phyloP scores from a whole-genome alignment of 2,329 filamentous ascomycete species.

The Fusarium sp. region DNA sequence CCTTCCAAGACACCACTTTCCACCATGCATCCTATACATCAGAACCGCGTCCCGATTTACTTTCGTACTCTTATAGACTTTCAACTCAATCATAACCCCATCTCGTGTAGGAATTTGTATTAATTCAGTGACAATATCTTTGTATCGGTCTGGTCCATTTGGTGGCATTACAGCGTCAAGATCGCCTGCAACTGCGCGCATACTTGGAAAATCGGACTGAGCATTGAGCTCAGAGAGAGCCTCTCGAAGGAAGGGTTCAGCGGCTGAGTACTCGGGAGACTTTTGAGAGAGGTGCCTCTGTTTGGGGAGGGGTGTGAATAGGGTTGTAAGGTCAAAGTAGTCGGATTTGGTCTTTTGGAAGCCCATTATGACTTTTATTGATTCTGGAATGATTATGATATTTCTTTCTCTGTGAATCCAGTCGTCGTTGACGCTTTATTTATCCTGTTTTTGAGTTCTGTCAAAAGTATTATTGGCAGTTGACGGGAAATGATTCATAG shows the following conservation, averaged over 20 bases:
- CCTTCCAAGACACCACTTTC: slow-evolving; percentile 39
- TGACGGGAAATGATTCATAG: slow-evolving; percentile 17
- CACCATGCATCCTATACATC: slow-evolving; percentile 44
- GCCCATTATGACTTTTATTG: slow-evolving; percentile 14
- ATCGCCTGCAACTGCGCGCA: slow-evolving; percentile 12
- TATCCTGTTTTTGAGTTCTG: neutral
- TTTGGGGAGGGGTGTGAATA: slow-evolving; percentile 32
- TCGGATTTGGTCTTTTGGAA: slow-evolving; percentile 19
- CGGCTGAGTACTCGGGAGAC: slow-evolving; percentile 9
- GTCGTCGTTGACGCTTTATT: neutral
- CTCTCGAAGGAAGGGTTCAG: slow-evolving; percentile 1
- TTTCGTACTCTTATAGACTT: slow-evolving; percentile 33
- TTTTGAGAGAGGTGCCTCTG: slow-evolving; percentile 37
- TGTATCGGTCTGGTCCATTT: slow-evolving; percentile 30
- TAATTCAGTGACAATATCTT: slow-evolving; percentile 25
- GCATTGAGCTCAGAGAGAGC: neutral
- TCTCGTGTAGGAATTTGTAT: slow-evolving; percentile 33
- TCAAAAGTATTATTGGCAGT: too few relatives aligned
- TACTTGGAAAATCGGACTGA: slow-evolving; percentile 2
- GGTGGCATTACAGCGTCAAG: slow-evolving; percentile 37
- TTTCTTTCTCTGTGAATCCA: rapidly evolving
- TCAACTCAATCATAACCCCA: slow-evolving; percentile 33
- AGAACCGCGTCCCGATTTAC: slow-evolving; percentile 24
- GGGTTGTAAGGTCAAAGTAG: slow-evolving; percentile 15
- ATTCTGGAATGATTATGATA: rapidly evolving